Conservation (phyloP, 1,284 basidiomycete species). For the Pascua sp. region DNA sequence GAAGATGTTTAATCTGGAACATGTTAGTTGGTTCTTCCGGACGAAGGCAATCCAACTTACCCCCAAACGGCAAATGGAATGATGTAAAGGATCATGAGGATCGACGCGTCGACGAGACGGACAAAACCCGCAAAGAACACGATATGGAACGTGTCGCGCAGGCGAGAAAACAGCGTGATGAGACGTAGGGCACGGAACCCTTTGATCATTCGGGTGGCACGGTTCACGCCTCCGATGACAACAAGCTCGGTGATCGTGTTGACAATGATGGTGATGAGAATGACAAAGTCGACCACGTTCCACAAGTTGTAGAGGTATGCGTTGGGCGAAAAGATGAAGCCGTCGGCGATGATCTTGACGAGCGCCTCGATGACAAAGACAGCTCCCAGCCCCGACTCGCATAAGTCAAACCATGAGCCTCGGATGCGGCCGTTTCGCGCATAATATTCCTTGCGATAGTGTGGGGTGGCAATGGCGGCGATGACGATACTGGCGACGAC, state of each 20-base stretch:
- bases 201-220: slow-evolving; percentile 80
- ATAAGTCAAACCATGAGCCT: slow-evolving; percentile 82
- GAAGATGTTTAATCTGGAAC: slow-evolving; percentile 72
- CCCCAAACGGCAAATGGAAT: slow-evolving; percentile 98
- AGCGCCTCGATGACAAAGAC: slow-evolving; percentile 78
- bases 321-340: slow-evolving; percentile 87
- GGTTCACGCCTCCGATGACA: slow-evolving; percentile 73
- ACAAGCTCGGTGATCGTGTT: slow-evolving; percentile 76
- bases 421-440: slow-evolving; percentile 59
- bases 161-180: slow-evolving; percentile 80
- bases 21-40: not conserved
- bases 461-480: slow-evolving; percentile 79
- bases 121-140: slow-evolving; percentile 82
- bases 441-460: slow-evolving; percentile 77
- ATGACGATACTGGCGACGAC: slow-evolving; percentile 82
- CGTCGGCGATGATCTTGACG: slow-evolving; percentile 87
- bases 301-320: slow-evolving; percentile 88
- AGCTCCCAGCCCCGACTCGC: slow-evolving; percentile 72
- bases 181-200: slow-evolving; percentile 83
- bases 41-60: slow-evolving; percentile 24
- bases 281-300: slow-evolving; percentile 87
- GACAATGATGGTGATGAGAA: slow-evolving; percentile 74
- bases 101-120: slow-evolving; percentile 83
- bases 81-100: slow-evolving; percentile 92
- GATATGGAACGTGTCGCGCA: slow-evolving; percentile 88